Evolutionary conservation across 805 yeast genomes (phyloP).

Genomic region (Lipomyces mesembrius): DNA sequence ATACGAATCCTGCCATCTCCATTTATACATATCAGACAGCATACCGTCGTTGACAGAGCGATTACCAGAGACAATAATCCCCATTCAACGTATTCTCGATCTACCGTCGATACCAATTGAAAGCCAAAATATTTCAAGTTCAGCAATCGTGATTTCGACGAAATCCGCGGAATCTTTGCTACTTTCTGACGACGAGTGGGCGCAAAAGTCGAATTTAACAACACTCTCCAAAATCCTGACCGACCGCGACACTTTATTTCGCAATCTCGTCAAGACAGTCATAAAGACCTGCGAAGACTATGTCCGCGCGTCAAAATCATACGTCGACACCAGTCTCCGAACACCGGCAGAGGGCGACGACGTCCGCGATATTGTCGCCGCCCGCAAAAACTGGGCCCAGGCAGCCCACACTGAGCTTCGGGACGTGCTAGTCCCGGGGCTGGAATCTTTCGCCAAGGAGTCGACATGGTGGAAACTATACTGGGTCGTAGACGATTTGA

Average conservation of each 20-base stretch:
- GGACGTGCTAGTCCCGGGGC: constrained; percentile 40
- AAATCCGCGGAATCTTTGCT: constrained; percentile 9
- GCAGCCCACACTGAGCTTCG: constrained; percentile 50
- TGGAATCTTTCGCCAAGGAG: constrained; percentile 34
- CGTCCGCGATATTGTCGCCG: constrained; percentile 26
- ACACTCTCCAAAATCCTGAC: constrained; percentile 12
- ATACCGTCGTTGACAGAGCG: constrained; percentile 21
- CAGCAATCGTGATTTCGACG: constrained; percentile 24
- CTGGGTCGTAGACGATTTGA: constrained; percentile 47
- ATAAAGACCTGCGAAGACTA: constrained; percentile 42
- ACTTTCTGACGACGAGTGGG: constrained; percentile 11
- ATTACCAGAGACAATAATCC: constrained; percentile 23
- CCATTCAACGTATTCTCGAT: constrained; percentile 31
- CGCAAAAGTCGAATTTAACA: constrained; percentile 9
- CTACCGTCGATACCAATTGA: constrained; percentile 8
- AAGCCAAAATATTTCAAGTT: background rate
- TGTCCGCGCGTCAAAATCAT: constrained; percentile 31
- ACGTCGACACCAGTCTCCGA: constrained; percentile 11
- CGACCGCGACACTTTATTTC: constrained; percentile 18
- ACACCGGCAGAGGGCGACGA: constrained; percentile 25
- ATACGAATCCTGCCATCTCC: constrained; percentile 32
- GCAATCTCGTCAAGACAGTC: constrained; percentile 38
- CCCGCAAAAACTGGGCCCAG: constrained; percentile 45
- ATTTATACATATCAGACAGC: constrained; percentile 18
- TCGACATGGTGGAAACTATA: constrained; percentile 49